Evolutionary conservation across 2,329 filamentous ascomycete genomes (phyloP).

Genomic region (Cercospora beticola): DNA sequence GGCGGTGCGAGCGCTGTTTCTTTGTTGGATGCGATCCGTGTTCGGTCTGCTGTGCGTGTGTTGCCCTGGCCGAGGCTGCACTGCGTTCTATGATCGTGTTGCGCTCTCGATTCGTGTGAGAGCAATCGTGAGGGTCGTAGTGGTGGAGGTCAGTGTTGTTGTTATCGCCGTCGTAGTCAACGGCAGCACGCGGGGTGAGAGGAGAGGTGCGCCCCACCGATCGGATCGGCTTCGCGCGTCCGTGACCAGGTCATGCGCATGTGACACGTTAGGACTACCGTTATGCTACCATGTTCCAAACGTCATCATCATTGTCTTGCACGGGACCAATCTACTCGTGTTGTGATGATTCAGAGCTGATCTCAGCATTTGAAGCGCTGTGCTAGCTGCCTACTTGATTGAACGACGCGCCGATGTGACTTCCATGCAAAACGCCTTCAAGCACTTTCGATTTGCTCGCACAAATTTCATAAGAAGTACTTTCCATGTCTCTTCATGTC

Average conservation of each 20-base stretch:
- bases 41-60: neutral
- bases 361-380: neutral
- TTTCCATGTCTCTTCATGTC: neutral
- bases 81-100: neutral
- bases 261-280: neutral
- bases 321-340: neutral
- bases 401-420: neutral
- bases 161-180: neutral
- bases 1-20: neutral
- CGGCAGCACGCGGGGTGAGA: neutral
- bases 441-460: neutral
- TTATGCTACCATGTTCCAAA: neutral
- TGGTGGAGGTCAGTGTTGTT: neutral
- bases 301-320: neutral
- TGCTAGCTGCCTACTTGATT: slow-evolving; percentile 7
- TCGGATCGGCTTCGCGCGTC: neutral
- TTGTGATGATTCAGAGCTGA: neutral
- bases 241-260: neutral
- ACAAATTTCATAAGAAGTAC: slow-evolving; percentile 4
- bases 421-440: neutral
- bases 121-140: neutral
- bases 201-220: neutral
- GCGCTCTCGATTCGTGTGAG: neutral
- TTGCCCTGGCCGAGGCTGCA: neutral
- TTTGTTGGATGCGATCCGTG: neutral